Base-by-base conservation (phyloP, 1,284 basidiomycete genomes). In the Trichosporon asahii region DNA sequence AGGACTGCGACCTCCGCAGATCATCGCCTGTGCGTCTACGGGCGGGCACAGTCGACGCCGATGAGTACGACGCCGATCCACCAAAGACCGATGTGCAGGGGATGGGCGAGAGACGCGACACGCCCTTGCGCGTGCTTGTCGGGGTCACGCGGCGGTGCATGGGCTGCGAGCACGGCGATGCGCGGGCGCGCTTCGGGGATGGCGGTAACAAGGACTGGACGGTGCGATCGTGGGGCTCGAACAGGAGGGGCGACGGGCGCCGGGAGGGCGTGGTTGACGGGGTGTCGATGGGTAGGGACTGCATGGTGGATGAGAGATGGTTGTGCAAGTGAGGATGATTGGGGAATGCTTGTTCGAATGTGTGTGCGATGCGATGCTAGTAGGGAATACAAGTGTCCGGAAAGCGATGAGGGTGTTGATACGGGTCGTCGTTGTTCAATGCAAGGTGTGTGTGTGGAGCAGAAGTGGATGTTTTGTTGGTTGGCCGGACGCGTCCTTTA, bases 171-270 rank as follows among this genome's bases (percentile, higher is more conserved):
- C 72, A 74, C 2, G 72, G 74, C 5, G 74, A 78, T 4, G 75
- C 72, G 8, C 77, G 77, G 5, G 72, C 74, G 7, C 80, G 72
- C 64, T 81, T 81, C 25, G 79, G 78, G 0, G 79, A 79, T 18
- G 78, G 73, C 15, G 64, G 64, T 12, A 65, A 46, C 37, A 65
- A 27, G 7, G 64, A 46, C 27, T 31, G 27, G 27, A 31, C 15
- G 21, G 57, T 33, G 15, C 57, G 27, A 18, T 31, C 57, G 57
- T 31, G 57, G 27, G 57, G 57, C 27, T 31, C 27, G 27, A 61
- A 61, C 29, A 31, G 18, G 3, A 31, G 27, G 2, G 57, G 27
- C 8, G 57, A 61, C 18, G 57, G 57, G 14, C 57, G 57, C 15
- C 57, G 57, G 2, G 29, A 33, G 4, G 57, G 57, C 18, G 57